Base-by-base conservation (phyloP, 2,329 filamentous ascomycete species). In the Colletotrichum sp. region DNA sequence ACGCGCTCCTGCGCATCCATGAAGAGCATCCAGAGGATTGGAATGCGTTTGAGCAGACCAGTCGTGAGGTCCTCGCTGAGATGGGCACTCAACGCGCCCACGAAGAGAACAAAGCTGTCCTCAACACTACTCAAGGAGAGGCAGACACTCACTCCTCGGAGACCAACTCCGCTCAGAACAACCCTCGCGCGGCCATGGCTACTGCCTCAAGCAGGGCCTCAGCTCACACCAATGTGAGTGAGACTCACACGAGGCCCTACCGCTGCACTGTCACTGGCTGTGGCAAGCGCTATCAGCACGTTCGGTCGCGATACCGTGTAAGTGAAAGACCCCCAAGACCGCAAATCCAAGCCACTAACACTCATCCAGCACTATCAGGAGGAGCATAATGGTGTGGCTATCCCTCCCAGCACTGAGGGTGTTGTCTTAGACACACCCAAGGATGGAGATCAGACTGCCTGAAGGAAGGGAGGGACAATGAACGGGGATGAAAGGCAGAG, bases 261-360 rank as follows among this genome's bases (percentile, higher is more conserved):
- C n/a, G n/a, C 43, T 52, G 43, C n/a, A 7, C 10, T 12, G 43
- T 52, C n/a, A 6, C 43, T 52, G 12, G n/a, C 10, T 52, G n/a
- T 3, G 43, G 4, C 4, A 24, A 24, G 2, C 6, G 43, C 1
- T 52, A 52, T 4, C 43, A 52, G 43, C 43, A 52, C n/a, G 43
- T 24, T 21, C 43, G 43, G 6, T 52, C 43, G 0, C n/a, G 43
- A 13, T 52, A 52, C 12, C 10, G 43, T 2, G 43, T 52, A 13
- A 52, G 43, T 52, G n/a, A 52, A 52, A 52, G 43, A 21, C 43
- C 43, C n/a, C 43, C 12, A 13, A 52, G 43, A 21, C 3, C 43
- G 13, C n/a, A 21, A 21, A 52, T 3, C 3, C n/a, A 7, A 0
- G 1, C 18, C 43, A 0, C 43, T 52, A 13, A 52, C 43, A 13